Percentiles rank a stretch among this genome's conserved stretches.
These are phyloP conservation scores for Phalaenopsis hybrid DNA, from an alignment of 116 monocot species.

Conservation along the genomic window DNA sequence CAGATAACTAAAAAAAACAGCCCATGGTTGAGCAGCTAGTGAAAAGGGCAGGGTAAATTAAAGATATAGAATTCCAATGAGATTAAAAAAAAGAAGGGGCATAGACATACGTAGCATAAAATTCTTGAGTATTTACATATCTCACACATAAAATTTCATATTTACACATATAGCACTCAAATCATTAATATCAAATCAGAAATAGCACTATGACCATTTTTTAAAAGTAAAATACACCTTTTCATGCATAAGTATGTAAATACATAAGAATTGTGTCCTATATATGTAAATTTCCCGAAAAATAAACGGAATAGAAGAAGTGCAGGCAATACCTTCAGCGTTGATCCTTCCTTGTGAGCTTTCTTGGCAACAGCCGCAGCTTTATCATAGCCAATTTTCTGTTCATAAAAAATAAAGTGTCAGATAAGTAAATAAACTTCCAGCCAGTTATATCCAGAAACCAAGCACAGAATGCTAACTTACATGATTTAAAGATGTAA, in stretches of 20 bases:
- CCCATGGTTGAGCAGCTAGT: background rate
- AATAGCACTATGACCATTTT: too few relatives aligned
- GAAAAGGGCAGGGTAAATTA: background rate
- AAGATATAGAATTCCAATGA: background rate
- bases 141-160: too few relatives aligned
- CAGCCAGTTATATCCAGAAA: background rate
- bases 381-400: conserved; percentile 99
- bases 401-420: conserved; percentile 13
- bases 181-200: too few relatives aligned
- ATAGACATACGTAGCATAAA: too few relatives aligned
- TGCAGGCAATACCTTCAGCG: conserved; percentile 56
- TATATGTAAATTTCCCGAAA: too few relatives aligned
- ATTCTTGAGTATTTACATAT: too few relatives aligned
- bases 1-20: too few relatives aligned
- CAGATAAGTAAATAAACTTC: background rate
- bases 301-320: background rate
- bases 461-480: conserved; percentile 16
- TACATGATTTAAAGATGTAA: conserved; percentile 95
- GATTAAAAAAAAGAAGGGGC: too few relatives aligned
- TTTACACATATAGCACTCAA: too few relatives aligned
- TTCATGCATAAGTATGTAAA: too few relatives aligned
- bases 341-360: conserved; percentile 14
- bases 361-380: conserved; percentile 87
- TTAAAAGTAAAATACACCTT: too few relatives aligned
- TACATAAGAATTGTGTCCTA: too few relatives aligned